Base-by-base conservation (phyloP, 176 grass and related monocot species). In the Phoenix dactylifera region DNA sequence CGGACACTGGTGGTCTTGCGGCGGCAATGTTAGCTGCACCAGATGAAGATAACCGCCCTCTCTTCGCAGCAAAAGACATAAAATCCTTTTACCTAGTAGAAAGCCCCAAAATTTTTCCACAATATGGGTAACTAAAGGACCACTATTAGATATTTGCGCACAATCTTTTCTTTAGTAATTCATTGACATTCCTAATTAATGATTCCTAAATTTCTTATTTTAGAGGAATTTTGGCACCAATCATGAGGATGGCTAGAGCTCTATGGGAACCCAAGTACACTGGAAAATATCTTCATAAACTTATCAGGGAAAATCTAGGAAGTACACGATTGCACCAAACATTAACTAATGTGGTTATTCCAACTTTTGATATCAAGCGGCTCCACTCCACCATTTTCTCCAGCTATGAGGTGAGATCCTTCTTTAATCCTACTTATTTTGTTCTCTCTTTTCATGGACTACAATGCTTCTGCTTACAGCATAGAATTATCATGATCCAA, bases 351-450 rank as follows among this genome's bases (percentile, higher is more conserved):
- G 76, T 95, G 50, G 70, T 89, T 35, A 95, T 95, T 76, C 85
- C 86, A 50, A 81, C 73, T 77, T 95, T 95, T n/a, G 83, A 95
- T 71, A 89, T 95, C 55, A 95, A 95, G 70, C 70, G 57, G 52
- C 77, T 95, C 24, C 82, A 86, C 23, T 79, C 86, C 59, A 79
- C 60, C 26, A 95, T 95, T 76, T 89, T 95, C 77, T 95, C 83
- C 0, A 79, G 79, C 49, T 95, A 81, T 30, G 77, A 86, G 77
- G 86, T 95, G 18, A 1, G 32, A 35, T 30, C 26, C 17, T 16
- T 24, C 26, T 28, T 28, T 28, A 28, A 28, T 28, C 26, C 26
- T 4, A 28, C 52, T 49, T n/a, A 18, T 57, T 18, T 65, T 65
- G 9, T 35, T 35, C 1, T 35, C 32, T 28, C 26, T 35, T 9